phyloP scores from a whole-genome alignment of 495 filamentous ascomycete species.

The Aspergillus asperescens region DNA sequence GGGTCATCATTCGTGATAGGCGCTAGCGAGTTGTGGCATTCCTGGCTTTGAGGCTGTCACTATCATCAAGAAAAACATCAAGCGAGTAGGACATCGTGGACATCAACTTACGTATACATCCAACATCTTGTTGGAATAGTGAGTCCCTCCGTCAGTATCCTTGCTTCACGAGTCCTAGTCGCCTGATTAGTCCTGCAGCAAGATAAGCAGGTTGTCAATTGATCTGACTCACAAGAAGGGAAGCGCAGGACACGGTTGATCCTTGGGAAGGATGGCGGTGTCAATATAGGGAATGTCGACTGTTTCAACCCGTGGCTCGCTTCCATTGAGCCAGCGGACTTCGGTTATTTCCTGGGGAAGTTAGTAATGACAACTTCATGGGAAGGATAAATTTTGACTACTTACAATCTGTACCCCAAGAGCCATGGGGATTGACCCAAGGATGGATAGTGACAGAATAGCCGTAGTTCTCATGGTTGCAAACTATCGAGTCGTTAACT shows the following conservation, averaged over 20 bases:
- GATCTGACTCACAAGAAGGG: background rate
- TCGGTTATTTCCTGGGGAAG: background rate
- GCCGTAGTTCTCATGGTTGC: background rate
- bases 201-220: background rate
- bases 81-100: no score
- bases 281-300: slow-evolving; percentile 1
- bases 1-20: background rate
- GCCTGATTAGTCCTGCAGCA: no score
- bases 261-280: background rate
- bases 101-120: slow-evolving; percentile 1
- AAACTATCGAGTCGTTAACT: background rate
- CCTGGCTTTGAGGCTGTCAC: background rate
- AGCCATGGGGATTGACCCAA: background rate
- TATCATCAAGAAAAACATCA: background rate
- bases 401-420: background rate
- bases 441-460: background rate
- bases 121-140: background rate
- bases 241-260: background rate
- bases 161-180: background rate
- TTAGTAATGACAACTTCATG: background rate
- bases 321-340: background rate
- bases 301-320: background rate
- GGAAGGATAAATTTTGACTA: no score
- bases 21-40: background rate
- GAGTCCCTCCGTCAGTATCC: background rate